Conservation (phyloP, 768 basidiomycete genomes). For the Pholiota microspora region DNA sequence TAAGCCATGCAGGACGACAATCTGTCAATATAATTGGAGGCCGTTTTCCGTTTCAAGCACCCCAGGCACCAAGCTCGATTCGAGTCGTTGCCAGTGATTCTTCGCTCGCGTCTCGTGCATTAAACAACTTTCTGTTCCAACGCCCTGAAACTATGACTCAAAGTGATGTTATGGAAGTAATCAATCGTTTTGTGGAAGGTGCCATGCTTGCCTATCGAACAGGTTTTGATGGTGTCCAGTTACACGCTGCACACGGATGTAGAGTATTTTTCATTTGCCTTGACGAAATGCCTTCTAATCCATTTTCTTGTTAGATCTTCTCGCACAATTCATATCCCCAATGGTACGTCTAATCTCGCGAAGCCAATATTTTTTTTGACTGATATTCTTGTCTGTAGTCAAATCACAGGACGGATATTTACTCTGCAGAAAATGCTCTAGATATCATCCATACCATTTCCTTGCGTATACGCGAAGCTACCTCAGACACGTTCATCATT, state of each 20-base stretch:
- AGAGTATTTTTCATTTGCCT: slow-evolving; percentile 27
- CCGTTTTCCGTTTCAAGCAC: slow-evolving; percentile 53
- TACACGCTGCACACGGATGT: slow-evolving; percentile 90
- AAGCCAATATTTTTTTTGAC: neutral
- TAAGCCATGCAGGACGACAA: slow-evolving; percentile 84
- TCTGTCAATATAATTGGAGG: slow-evolving; percentile 72
- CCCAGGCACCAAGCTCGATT: slow-evolving; percentile 72
- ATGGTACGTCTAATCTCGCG: slow-evolving; percentile 41
- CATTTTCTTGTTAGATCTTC: slow-evolving; percentile 51
- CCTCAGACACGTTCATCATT: slow-evolving; percentile 61
- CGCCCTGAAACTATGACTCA: slow-evolving; percentile 58
- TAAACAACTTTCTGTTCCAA: slow-evolving; percentile 58
- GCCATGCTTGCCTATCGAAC: slow-evolving; percentile 60
- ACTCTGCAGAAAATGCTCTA: slow-evolving; percentile 50
- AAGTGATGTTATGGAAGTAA: slow-evolving; percentile 58
- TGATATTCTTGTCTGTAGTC: slow-evolving; percentile 14
- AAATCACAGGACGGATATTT: slow-evolving; percentile 55
- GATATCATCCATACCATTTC: slow-evolving; percentile 58
- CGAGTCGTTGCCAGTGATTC: slow-evolving; percentile 34
- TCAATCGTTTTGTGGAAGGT: slow-evolving; percentile 63
- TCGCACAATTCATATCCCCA: slow-evolving; percentile 75
- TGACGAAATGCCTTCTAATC: neutral
- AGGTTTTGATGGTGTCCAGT: slow-evolving; percentile 84
- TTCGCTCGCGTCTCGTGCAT: slow-evolving; percentile 29
- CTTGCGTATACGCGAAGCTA: slow-evolving; percentile 48